Evolutionary conservation across 768 basidiomycete species (phyloP).

Genomic region (Boletellus emodensis): DNA sequence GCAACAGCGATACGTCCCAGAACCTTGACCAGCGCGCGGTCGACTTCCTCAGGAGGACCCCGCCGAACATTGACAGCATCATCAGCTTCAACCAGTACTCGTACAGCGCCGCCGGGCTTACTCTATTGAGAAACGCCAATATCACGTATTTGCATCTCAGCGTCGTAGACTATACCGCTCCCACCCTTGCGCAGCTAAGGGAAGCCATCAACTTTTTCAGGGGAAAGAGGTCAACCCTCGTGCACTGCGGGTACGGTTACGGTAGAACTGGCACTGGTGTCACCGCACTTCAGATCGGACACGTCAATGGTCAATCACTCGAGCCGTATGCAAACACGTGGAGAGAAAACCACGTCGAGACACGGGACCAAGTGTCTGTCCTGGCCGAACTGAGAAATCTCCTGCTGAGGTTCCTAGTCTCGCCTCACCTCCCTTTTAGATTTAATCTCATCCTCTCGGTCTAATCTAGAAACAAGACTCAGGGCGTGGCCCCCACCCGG

Average conservation of each 20-base stretch:
- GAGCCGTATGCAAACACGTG: constrained; percentile 2
- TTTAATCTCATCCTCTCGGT: too few relatives aligned
- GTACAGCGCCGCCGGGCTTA: constrained; percentile 3
- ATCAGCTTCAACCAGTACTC: constrained; percentile 18
- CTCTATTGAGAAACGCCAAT: neutral
- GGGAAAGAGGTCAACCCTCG: neutral
- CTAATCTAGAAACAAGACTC: too few relatives aligned
- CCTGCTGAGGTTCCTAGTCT: constrained; percentile 4
- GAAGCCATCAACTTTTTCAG: neutral
- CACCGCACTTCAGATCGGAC: neutral
- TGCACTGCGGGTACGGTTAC: neutral
- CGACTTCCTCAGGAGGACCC: constrained; percentile 9
- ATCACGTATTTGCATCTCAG: neutral
- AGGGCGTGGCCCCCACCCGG: too few relatives aligned
- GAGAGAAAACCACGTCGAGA: constrained; percentile 10
- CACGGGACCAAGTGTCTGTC: constrained; percentile 3
- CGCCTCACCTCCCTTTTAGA: too few relatives aligned
- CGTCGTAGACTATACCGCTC: neutral
- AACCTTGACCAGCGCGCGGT: constrained; percentile 12
- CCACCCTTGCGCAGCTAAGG: neutral
- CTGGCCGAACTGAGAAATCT: constrained; percentile 4
- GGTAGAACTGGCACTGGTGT: neutral
- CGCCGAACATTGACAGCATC: constrained; percentile 17
- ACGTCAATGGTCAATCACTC: neutral
- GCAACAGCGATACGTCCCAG: constrained; percentile 1